These are phyloP conservation scores for Kuraishia ogatae DNA, from an alignment of 805 yeast species.

Conservation along the genomic window DNA sequence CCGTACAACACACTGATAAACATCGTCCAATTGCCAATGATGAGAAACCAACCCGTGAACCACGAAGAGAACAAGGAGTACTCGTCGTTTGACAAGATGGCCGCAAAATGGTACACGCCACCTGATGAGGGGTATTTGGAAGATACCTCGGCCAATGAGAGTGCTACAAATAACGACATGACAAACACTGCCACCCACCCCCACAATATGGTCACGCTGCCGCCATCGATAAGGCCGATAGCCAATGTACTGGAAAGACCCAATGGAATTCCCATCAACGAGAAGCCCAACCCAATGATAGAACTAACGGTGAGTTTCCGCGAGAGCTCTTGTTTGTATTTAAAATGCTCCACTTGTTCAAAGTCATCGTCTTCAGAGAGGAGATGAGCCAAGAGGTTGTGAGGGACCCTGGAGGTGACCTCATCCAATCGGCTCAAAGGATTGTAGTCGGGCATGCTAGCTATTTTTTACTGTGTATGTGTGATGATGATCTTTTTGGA, in stretches of 20 bases:
- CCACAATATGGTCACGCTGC: constrained; percentile 64
- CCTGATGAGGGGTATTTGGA: constrained; percentile 74
- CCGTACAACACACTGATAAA: constrained; percentile 66
- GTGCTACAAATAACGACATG: constrained; percentile 54
- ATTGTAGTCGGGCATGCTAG: background rate
- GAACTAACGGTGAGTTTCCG: constrained; percentile 62
- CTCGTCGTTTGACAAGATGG: constrained; percentile 51
- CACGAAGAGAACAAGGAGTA: constrained; percentile 56
- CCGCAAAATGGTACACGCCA: constrained; percentile 71
- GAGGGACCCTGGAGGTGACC: background rate
- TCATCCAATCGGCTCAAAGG: background rate
- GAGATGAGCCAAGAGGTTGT: background rate
- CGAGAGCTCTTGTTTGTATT: constrained; percentile 63
- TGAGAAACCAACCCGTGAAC: constrained; percentile 71
- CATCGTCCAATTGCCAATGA: constrained; percentile 74
- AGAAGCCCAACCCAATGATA: constrained; percentile 70
- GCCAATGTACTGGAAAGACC: constrained; percentile 70
- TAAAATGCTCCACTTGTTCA: constrained; percentile 62
- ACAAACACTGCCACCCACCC: constrained; percentile 66
- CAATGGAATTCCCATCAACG: constrained; percentile 76
- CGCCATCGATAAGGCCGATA: constrained; percentile 68
- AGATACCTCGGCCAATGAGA: constrained; percentile 69
- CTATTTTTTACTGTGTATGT: too few relatives aligned
- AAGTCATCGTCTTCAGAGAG: constrained; percentile 32
- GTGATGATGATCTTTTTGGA: too few relatives aligned